Conservation (phyloP, 2,329 filamentous ascomycete genomes). For the Claviceps humidiphila region DNA sequence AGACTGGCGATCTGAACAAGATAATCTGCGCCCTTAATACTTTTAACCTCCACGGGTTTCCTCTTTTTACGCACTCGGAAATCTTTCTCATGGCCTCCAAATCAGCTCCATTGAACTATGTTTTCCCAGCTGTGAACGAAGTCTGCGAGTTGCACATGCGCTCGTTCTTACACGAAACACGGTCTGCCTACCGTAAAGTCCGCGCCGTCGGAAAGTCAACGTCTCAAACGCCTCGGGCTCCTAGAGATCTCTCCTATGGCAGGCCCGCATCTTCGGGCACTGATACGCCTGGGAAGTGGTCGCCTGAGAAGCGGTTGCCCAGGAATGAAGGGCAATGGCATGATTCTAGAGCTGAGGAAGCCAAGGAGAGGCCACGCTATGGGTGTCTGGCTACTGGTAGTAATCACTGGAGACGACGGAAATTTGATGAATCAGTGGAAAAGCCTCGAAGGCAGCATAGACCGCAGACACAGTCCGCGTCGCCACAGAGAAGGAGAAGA, state of each 20-base stretch:
- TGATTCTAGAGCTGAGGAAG: not conserved
- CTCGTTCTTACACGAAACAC: constrained; percentile 1
- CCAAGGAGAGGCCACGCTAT: not conserved
- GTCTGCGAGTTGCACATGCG: not conserved
- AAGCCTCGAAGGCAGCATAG: not conserved
- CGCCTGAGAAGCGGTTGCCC: not conserved
- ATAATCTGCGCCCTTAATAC: not conserved
- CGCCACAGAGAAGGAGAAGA: too few relatives aligned
- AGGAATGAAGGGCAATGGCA: not conserved
- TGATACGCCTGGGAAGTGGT: not conserved
- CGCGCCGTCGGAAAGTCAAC: not conserved
- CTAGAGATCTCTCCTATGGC: not conserved
- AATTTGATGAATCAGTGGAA: not conserved
- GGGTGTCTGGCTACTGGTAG: too few relatives aligned
- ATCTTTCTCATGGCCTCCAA: not conserved
- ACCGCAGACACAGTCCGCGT: too few relatives aligned
- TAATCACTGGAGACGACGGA: not conserved
- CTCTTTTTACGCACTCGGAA: not conserved
- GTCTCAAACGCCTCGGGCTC: not conserved
- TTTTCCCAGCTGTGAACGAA: not conserved
- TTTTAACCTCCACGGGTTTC: not conserved
- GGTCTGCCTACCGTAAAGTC: not conserved
- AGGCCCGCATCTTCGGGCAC: too few relatives aligned
- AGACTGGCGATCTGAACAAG: not conserved
- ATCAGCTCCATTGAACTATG: not conserved